Conservation (phyloP, 768 basidiomycete genomes). For the Hysterangium stoloniferum region DNA sequence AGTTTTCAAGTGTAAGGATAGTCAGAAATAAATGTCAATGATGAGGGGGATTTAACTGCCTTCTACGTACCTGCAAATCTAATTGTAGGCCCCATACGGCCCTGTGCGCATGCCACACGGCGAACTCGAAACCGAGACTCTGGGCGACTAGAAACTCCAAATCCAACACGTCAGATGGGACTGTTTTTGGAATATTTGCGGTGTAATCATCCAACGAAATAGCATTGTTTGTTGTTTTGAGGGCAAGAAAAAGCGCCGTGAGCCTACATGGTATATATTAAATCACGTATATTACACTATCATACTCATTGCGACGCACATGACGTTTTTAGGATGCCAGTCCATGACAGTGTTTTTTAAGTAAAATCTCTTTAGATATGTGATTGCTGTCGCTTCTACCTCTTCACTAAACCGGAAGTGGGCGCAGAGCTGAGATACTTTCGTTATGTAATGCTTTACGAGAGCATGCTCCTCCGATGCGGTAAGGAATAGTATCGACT, state of each 20-base stretch:
- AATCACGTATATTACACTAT: neutral
- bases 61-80: conserved; percentile 64
- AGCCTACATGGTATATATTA: conserved; percentile 71
- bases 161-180: conserved; percentile 78
- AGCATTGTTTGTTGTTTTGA: conserved; percentile 95
- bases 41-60: neutral
- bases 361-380: conserved; percentile 94
- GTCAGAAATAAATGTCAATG: neutral
- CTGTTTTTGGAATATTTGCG: conserved; percentile 72
- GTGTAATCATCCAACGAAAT: conserved; percentile 85
- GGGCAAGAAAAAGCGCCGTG: conserved; percentile 89
- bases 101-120: conserved; percentile 85
- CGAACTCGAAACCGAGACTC: conserved; percentile 89
- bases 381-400: conserved; percentile 87
- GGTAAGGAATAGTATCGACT: conserved; percentile 62
- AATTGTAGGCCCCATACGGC: conserved; percentile 86
- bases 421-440: conserved; percentile 77
- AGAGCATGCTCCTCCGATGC: conserved; percentile 82
- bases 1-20: neutral
- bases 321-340: conserved; percentile 98
- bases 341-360: conserved; percentile 98
- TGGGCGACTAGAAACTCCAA: conserved; percentile 96
- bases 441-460: conserved; percentile 82
- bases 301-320: conserved; percentile 45
- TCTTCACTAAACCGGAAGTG: conserved; percentile 86